A percentile compares a stretch with the other conserved stretches of the same genome.
phyloP scores from a whole-genome alignment of 2,329 filamentous ascomycete genomes.

The Trichophyton simii region DNA sequence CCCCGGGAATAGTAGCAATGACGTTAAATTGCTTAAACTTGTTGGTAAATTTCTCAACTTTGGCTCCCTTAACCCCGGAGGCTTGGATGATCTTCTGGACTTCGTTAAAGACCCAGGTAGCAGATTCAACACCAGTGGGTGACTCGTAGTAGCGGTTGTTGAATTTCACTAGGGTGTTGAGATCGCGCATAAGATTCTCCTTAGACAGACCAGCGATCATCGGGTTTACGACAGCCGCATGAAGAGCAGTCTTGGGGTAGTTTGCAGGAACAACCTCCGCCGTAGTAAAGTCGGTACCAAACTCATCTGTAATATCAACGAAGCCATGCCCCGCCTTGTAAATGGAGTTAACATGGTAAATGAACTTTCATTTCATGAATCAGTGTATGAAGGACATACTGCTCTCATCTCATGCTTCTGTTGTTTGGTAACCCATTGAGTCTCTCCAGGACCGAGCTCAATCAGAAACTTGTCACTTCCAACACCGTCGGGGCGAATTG shows the following conservation, averaged over 20 bases:
- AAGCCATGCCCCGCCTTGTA: conserved; percentile 44
- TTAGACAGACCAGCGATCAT: conserved; percentile 60
- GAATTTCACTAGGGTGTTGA: conserved; percentile 55
- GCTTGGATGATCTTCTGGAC: conserved; percentile 60
- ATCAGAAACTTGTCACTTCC: conserved; percentile 52
- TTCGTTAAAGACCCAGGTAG: conserved; percentile 69
- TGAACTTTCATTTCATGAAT: not conserved
- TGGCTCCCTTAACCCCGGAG: conserved; percentile 58
- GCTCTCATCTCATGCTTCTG: conserved; percentile 79
- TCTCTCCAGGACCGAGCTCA: conserved; percentile 72
- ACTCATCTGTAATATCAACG: conserved; percentile 76
- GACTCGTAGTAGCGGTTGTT: conserved; percentile 49
- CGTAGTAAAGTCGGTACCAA: conserved; percentile 43
- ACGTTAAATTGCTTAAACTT: conserved; percentile 82
- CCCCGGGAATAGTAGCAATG: conserved; percentile 81
- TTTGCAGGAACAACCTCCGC: conserved; percentile 32
- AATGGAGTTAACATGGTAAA: not conserved
- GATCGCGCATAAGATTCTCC: conserved; percentile 60
- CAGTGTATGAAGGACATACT: not conserved
- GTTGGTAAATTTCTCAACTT: conserved; percentile 63
- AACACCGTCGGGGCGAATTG: not conserved
- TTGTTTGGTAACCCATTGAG: conserved; percentile 78
- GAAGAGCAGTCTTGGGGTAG: conserved; percentile 55
- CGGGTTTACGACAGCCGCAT: conserved; percentile 46
- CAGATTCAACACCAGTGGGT: conserved; percentile 61